A percentile compares a stretch with the other conserved stretches of the same genome.
These are phyloP conservation scores for Rubia yunnanensis DNA, from an alignment of 257 asterid genomes.

Conservation along the genomic window DNA sequence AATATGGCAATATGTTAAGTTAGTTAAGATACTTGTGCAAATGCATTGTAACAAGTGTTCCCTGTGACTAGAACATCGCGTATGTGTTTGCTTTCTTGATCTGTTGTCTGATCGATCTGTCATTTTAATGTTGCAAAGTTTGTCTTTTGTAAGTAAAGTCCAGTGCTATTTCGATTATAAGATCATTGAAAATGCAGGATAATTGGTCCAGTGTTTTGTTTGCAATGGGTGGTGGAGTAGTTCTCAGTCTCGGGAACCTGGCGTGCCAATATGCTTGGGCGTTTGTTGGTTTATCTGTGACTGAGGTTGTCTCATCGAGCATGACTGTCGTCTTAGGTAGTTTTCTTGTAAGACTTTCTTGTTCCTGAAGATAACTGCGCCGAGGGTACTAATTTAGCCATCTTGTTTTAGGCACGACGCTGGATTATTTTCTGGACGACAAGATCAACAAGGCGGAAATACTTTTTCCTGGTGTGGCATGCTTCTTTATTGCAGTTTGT, in stretches of 20 bases:
- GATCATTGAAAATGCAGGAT: conserved; percentile 37
- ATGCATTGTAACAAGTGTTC: too few relatives aligned
- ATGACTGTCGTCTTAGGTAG: conserved; percentile 89
- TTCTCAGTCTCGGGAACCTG: conserved; percentile 81
- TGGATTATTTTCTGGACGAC: conserved; percentile 79
- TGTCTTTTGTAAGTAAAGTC: not conserved
- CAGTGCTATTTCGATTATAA: not conserved
- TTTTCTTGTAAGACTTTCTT: conserved; percentile 7
- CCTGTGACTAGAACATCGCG: too few relatives aligned
- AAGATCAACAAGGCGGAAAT: conserved; percentile 87
- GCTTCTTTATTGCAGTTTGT: conserved; percentile 88
- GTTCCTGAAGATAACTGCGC: not conserved
- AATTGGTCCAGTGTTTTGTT: conserved; percentile 76
- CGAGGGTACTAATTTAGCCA: conserved; percentile 8
- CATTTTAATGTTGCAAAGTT: not conserved
- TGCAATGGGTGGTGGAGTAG: conserved; percentile 88
- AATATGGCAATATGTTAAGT: too few relatives aligned
- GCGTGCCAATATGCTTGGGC: conserved; percentile 98
- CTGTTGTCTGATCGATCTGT: not conserved
- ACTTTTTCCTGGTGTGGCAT: conserved; percentile 88
- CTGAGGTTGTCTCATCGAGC: conserved; percentile 76
- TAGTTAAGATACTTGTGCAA: too few relatives aligned
- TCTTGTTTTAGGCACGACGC: conserved; percentile 50
- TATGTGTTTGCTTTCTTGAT: not conserved
- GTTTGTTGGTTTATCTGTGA: conserved; percentile 82